phyloP scores from a whole-genome alignment of 1,284 basidiomycete species.

The Rhodofomes roseus region DNA sequence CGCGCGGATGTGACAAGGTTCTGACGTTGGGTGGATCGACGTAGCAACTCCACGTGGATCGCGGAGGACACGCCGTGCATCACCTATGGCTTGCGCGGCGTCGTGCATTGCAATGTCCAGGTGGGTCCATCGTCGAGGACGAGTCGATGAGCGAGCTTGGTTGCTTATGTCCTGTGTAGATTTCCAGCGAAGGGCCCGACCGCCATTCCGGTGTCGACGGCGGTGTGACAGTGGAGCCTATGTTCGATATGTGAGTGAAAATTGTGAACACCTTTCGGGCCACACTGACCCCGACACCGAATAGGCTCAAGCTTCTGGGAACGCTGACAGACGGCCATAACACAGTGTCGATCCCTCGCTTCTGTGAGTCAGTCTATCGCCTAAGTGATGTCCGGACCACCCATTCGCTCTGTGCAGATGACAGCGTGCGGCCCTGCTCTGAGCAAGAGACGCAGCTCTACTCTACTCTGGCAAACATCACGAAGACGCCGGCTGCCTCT shows the following conservation, averaged over 20 bases:
- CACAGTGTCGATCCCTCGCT: slow-evolving; percentile 73
- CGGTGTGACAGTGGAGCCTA: slow-evolving; percentile 83
- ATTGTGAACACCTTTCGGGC: background rate
- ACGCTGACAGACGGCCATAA: slow-evolving; percentile 60
- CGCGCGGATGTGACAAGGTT: background rate
- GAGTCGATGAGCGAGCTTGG: background rate
- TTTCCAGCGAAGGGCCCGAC: slow-evolving; percentile 68
- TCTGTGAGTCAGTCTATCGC: slow-evolving; percentile 58
- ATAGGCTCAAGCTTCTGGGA: slow-evolving; percentile 76
- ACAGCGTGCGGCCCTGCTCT: slow-evolving; percentile 65
- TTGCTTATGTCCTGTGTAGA: slow-evolving; percentile 31
- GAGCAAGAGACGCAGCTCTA: slow-evolving; percentile 68
- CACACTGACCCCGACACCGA: background rate
- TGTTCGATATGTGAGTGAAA: slow-evolving; percentile 79
- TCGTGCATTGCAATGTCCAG: slow-evolving; percentile 79
- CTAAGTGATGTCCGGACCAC: background rate
- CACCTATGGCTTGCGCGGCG: slow-evolving; percentile 92
- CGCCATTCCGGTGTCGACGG: slow-evolving; percentile 93
- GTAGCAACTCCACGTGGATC: slow-evolving; percentile 95
- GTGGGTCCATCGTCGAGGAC: slow-evolving; percentile 33
- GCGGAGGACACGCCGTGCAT: slow-evolving; percentile 93
- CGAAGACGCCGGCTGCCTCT: slow-evolving; percentile 60
- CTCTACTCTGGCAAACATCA: slow-evolving; percentile 62
- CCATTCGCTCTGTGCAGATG: slow-evolving; percentile 45
- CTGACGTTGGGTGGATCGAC: slow-evolving; percentile 2